A percentile compares a stretch with the other conserved stretches of the same genome.
Evolutionary conservation across 306 rosid species (phyloP).

Genomic region (Ochetophila trinervis): DNA sequence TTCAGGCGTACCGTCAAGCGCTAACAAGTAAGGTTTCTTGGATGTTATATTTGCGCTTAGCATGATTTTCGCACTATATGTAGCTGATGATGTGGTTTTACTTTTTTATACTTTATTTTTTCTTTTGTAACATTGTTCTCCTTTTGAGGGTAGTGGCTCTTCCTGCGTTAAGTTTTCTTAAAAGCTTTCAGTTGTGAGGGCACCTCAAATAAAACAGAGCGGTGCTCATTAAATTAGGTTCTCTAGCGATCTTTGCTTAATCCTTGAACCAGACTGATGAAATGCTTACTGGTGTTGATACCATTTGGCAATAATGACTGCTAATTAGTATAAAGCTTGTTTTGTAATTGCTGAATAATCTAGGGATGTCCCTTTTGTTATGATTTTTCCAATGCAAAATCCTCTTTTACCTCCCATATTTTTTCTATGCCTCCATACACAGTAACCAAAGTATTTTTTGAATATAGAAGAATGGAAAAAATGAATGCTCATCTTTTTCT

Average conservation of each 20-base stretch:
- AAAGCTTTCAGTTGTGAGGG: background rate
- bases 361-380: background rate
- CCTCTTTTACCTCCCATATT: background rate
- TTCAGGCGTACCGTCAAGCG: constrained; percentile 87
- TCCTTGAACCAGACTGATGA: background rate
- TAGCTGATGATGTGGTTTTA: background rate
- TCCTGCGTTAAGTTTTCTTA: background rate
- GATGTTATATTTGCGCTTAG: background rate
- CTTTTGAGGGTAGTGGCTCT: background rate
- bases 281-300: background rate
- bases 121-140: background rate
- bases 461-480: no score
- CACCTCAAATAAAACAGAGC: background rate
- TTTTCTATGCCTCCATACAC: no score
- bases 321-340: background rate
- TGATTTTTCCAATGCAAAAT: background rate
- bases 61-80: background rate
- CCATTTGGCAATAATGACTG: background rate
- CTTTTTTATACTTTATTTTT: background rate
- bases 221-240: no score
- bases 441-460: no score
- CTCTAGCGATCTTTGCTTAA: background rate
- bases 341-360: background rate
- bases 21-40: constrained; percentile 58
- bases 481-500: no score